Percentiles rank a stretch among this genome's conserved stretches.
phyloP scores from a whole-genome alignment of 306 rosid genomes.

The Erythrophleum fordii region DNA sequence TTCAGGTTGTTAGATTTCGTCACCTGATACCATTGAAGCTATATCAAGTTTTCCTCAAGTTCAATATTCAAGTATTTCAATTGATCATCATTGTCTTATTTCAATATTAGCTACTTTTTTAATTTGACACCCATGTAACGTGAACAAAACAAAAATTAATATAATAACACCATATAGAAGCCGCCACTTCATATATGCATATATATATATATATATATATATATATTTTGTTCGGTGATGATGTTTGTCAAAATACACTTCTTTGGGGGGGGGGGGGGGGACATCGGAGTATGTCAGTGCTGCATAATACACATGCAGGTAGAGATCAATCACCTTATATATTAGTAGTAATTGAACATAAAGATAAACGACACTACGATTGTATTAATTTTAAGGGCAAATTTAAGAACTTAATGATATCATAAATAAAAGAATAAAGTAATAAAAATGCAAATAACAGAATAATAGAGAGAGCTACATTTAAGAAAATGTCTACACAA shows the following conservation, averaged over 20 bases:
- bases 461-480: no score
- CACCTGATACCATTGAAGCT: no score
- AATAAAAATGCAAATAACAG: no score
- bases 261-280: no score
- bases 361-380: not conserved
- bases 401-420: not conserved
- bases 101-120: not conserved
- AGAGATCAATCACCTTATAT: not conserved
- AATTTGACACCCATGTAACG: no score
- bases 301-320: not conserved
- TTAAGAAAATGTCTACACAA: no score
- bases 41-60: not conserved
- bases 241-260: not conserved
- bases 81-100: not conserved
- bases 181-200: no score
- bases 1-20: no score
- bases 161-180: no score
- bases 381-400: not conserved
- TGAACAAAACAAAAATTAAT: no score
- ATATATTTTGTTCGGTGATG: not conserved
- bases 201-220: no score
- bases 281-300: no score
- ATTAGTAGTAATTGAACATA: not conserved
- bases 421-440: not conserved
- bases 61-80: not conserved